Base-by-base conservation (phyloP, 768 basidiomycete species). In the Suillus weaverae region DNA sequence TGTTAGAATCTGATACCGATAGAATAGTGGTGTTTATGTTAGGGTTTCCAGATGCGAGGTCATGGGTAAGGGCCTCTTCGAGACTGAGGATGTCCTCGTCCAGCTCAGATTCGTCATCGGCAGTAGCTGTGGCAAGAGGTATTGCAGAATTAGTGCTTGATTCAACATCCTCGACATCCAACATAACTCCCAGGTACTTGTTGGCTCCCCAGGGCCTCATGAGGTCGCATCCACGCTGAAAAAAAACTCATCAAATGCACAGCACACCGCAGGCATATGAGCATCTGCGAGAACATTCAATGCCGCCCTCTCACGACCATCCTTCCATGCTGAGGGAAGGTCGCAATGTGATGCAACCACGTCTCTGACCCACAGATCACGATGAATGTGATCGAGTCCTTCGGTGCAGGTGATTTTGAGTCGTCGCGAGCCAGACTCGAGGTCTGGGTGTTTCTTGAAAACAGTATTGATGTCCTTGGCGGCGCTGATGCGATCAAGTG, bases 401-500 rank as follows among this genome's bases (percentile, higher is more conserved):
- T 38, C 46, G 14, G 14, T 5, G 5, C 18, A 1, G 5, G 41
- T 43, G 2, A 71, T 32, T 32, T 66, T 67, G 20, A 66, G 62
- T 4, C 69, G 60, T 0, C 35, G n/a, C 57, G 73, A 72, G 3
- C 73, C 73, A 14, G 30, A 56, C 60, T 74, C 59, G 44, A 74
- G 67, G 32, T 71, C 67, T 10, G 71, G 70, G 66, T 72, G 56
- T 2, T 62, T 63, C 48, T 71, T 65, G 54, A 66, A 69, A 4
- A 65, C 68, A 5, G 65, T 53, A 66, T 70, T 64, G 13, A 76
- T 68, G 20, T 64, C 62, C 11, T 65, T 62, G 13, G 64, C 64
- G 32, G 68, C 66, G 57, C 64, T 64, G 13, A 72, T 39, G 50
- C 5, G 26, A 55, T 55, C 55, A 32, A 60, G 35, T 10, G 59